Conservation (phyloP, 2,329 filamentous ascomycete genomes). For the Fusarium chuoi region DNA sequence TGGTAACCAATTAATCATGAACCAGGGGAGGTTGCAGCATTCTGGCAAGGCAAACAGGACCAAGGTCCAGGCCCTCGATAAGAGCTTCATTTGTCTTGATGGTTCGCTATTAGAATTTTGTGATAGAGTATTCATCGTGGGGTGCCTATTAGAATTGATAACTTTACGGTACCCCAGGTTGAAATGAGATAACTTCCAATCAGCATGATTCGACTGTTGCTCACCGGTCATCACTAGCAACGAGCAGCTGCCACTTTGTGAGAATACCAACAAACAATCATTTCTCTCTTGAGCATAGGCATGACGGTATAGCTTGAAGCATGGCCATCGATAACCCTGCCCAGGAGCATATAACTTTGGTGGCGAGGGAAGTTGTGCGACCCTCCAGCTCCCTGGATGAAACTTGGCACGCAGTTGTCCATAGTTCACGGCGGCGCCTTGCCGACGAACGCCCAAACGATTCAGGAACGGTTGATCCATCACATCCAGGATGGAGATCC, state of each 20-base stretch:
- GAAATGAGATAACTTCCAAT: background rate
- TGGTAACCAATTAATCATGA: constrained; percentile 40
- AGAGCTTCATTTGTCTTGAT: background rate
- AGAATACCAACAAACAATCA: background rate
- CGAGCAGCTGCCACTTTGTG: background rate
- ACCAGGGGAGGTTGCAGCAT: background rate
- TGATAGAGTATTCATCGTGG: background rate
- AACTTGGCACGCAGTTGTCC: constrained; percentile 32
- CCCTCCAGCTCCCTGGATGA: constrained; percentile 29
- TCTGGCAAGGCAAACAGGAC: constrained; percentile 9
- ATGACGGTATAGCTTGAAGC: background rate
- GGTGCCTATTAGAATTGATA: background rate
- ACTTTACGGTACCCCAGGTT: background rate
- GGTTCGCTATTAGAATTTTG: background rate
- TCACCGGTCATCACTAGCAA: background rate
- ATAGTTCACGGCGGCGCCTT: constrained; percentile 34
- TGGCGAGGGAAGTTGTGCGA: constrained; percentile 28
- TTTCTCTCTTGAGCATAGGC: background rate
- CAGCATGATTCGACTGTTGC: background rate
- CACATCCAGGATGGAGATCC: background rate
- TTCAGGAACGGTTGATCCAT: background rate
- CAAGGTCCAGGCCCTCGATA: background rate
- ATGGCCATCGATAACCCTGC: background rate
- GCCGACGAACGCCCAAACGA: constrained; percentile 7
- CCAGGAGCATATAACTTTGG: constrained; percentile 6